These are phyloP conservation scores for Eucalyptus sp. DNA, from an alignment of 345 rosid species.

Conservation along the genomic window DNA sequence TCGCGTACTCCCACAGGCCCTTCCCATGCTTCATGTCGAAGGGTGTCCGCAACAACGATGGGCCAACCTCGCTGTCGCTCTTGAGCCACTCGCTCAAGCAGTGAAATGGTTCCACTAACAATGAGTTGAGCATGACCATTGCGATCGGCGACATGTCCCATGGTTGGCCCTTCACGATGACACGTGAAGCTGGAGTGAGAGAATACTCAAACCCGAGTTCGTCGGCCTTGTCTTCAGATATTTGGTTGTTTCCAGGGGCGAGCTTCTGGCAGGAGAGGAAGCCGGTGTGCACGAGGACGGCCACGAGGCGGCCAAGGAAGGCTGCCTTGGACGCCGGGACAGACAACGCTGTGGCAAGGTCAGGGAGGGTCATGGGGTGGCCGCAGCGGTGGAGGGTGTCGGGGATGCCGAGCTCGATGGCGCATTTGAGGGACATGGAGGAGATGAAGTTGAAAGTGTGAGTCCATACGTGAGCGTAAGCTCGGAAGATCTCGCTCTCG, in stretches of 20 bases:
- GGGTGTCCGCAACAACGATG: background rate
- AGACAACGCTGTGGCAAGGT: constrained; percentile 10
- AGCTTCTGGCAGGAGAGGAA: background rate
- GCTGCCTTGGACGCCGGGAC: constrained; percentile 5
- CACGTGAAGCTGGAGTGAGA: background rate
- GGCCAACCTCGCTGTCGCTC: background rate
- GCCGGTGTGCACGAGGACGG: background rate
- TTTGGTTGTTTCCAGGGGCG: background rate
- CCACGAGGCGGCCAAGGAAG: background rate
- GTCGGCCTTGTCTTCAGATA: background rate
- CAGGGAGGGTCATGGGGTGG: constrained; percentile 20
- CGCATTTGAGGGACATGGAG: constrained; percentile 34
- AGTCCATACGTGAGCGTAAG: constrained; percentile 25
- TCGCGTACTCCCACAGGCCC: constrained; percentile 1
- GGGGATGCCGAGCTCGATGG: constrained; percentile 28
- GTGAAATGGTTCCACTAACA: constrained; percentile 4
- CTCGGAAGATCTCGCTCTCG: constrained; percentile 6
- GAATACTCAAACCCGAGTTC: background rate
- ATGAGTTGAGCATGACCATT: background rate
- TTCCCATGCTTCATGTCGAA: constrained; percentile 18
- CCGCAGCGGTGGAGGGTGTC: constrained; percentile 32
- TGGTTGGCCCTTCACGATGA: background rate
- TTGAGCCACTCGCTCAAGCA: constrained; percentile 16
- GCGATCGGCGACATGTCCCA: background rate
- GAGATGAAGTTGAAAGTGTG: constrained; percentile 20